These are phyloP conservation scores for Obba rivulosa DNA, from an alignment of 768 basidiomycete genomes.

Conservation along the genomic window DNA sequence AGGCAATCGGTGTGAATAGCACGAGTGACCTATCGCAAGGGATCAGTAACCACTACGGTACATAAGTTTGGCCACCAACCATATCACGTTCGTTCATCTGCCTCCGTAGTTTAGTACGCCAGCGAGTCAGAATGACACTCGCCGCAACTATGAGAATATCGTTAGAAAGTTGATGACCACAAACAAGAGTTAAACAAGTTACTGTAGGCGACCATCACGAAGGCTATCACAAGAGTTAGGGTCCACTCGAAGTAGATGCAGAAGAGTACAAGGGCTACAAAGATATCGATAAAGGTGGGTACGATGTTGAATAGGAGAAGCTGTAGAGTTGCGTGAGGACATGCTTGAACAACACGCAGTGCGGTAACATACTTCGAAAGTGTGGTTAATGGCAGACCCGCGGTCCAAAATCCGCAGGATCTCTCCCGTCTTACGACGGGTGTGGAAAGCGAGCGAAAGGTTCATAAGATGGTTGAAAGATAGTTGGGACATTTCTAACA, in stretches of 20 bases:
- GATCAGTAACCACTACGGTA: background rate
- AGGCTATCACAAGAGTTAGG: conserved; percentile 59
- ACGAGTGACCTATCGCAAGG: conserved; percentile 49
- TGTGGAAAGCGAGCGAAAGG: conserved; percentile 81
- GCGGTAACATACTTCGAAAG: conserved; percentile 50
- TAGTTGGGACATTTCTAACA: conserved; percentile 74
- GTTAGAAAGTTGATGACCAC: background rate
- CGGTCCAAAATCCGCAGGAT: conserved; percentile 77
- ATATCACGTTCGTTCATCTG: conserved; percentile 80
- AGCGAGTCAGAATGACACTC: conserved; percentile 56
- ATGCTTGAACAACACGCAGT: background rate
- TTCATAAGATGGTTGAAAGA: conserved; percentile 86
- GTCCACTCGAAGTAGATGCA: conserved; percentile 58
- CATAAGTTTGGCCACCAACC: conserved; percentile 31
- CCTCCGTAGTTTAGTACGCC: conserved; percentile 70
- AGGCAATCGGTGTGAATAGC: conserved; percentile 81
- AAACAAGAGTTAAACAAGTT: conserved; percentile 14
- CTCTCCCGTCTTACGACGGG: conserved; percentile 80
- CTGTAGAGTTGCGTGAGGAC: conserved; percentile 27
- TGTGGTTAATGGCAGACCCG: conserved; percentile 82
- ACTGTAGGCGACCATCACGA: conserved; percentile 75
- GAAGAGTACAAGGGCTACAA: conserved; percentile 67
- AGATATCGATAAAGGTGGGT: conserved; percentile 79
- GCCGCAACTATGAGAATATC: conserved; percentile 34
- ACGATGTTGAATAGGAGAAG: conserved; percentile 78